These are phyloP conservation scores for Carex cristatella DNA, from an alignment of 176 grass and related monocot genomes.

Conservation along the genomic window DNA sequence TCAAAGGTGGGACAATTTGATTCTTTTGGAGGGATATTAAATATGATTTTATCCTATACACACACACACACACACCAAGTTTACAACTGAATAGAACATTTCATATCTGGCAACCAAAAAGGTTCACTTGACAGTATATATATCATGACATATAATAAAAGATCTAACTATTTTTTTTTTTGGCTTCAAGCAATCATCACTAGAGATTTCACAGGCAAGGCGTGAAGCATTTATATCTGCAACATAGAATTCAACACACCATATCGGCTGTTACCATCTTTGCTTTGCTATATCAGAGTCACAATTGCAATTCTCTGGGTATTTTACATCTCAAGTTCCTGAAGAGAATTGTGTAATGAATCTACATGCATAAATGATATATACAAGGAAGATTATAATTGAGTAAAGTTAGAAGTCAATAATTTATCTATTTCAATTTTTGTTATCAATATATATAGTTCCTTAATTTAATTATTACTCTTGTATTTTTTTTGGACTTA, in stretches of 20 bases:
- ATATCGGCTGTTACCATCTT: not conserved
- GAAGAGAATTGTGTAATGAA: not conserved
- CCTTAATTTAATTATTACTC: not conserved
- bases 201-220: constrained; percentile 20
- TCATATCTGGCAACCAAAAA: no score
- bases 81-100: no score
- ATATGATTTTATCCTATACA: no score
- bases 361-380: not conserved
- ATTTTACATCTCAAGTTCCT: not conserved
- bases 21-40: constrained; percentile 7
- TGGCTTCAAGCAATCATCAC: constrained; percentile 5
- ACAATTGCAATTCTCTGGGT: not conserved
- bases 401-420: not conserved
- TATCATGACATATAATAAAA: no score
- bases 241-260: not conserved
- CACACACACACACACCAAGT: no score
- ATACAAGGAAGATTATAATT: not conserved
- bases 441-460: not conserved
- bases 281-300: not conserved
- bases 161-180: no score
- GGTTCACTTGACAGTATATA: no score
- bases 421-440: not conserved
- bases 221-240: constrained; percentile 35
- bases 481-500: not conserved
- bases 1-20: constrained; percentile 15